Evolutionary conservation across 169 alveolate genomes (phyloP).

Genomic region (Cardiosporidium cionae): DNA sequence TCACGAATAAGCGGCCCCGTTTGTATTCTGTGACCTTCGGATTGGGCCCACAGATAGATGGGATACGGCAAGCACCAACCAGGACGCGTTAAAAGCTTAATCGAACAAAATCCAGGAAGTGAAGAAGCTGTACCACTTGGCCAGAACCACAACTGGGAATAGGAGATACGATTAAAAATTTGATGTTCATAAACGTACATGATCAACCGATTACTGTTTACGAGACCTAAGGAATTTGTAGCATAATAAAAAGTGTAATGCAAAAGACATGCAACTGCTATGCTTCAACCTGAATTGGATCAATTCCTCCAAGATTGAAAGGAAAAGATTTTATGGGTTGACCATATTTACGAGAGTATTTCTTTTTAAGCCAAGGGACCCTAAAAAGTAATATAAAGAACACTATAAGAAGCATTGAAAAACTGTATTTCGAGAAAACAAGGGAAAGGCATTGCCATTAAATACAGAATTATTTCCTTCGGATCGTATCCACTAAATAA

Average conservation of each 20-base stretch:
- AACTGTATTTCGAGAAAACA: too few relatives aligned
- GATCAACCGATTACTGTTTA: neutral
- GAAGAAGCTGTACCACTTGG: constrained; percentile 66
- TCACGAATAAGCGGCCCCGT: constrained; percentile 59
- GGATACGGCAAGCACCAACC: constrained; percentile 68
- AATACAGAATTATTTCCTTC: too few relatives aligned
- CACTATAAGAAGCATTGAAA: too few relatives aligned
- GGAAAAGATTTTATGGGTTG: constrained; percentile 65
- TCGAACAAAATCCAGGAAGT: constrained; percentile 56
- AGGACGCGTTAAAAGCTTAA: constrained; percentile 62
- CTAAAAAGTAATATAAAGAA: too few relatives aligned
- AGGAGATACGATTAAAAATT: neutral
- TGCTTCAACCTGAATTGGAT: constrained; percentile 55
- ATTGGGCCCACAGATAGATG: constrained; percentile 51
- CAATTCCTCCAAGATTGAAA: constrained; percentile 71
- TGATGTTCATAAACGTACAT: neutral
- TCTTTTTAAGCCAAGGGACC: constrained; percentile 59
- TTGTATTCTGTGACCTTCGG: constrained; percentile 28
- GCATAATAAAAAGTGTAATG: neutral
- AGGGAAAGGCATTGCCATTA: too few relatives aligned
- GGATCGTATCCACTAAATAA: too few relatives aligned
- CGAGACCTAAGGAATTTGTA: neutral
- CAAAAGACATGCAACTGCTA: too few relatives aligned
- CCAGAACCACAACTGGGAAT: constrained; percentile 59
- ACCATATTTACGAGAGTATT: constrained; percentile 55